These are phyloP conservation scores for Fusarium sp. DNA, from an alignment of 2,329 filamentous ascomycete genomes.

Conservation along the genomic window DNA sequence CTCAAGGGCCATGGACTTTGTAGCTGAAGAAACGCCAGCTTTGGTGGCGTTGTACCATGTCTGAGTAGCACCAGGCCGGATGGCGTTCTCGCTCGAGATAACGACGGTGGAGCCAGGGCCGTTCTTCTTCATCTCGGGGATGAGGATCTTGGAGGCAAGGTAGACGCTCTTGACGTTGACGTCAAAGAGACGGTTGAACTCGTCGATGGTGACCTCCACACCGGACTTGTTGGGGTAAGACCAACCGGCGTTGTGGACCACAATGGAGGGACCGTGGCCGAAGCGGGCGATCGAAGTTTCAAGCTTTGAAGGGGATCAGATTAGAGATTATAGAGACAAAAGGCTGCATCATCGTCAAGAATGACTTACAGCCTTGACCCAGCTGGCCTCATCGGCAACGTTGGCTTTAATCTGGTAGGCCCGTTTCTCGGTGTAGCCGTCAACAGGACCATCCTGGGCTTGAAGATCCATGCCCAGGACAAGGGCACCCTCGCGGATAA, in stretches of 20 bases:
- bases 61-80: slow-evolving; percentile 21
- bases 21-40: slow-evolving; percentile 29
- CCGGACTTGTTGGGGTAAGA: slow-evolving; percentile 31
- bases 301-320: slow-evolving; percentile 11
- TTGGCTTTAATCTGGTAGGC: slow-evolving; percentile 41
- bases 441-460: slow-evolving; percentile 24
- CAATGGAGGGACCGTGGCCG: slow-evolving; percentile 22
- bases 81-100: slow-evolving; percentile 33
- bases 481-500: slow-evolving; percentile 25
- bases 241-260: slow-evolving; percentile 34
- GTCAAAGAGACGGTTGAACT: slow-evolving; percentile 22
- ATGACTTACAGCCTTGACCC: slow-evolving; percentile 25
- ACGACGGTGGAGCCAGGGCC: slow-evolving; percentile 31
- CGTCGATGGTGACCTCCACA: slow-evolving; percentile 24
- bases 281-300: slow-evolving; percentile 26
- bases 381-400: slow-evolving; percentile 37
- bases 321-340: too few relatives aligned
- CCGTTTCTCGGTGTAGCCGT: slow-evolving; percentile 31
- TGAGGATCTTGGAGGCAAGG: slow-evolving; percentile 28
- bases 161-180: slow-evolving; percentile 32
- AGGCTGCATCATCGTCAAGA: too few relatives aligned
- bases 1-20: slow-evolving; percentile 32
- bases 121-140: slow-evolving; percentile 36
- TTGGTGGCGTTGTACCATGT: slow-evolving; percentile 36
- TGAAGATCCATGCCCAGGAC: slow-evolving; percentile 26